phyloP scores from a whole-genome alignment of 225 moss, liverwort and hornwort genomes.

The Pleurozium schreberi region DNA sequence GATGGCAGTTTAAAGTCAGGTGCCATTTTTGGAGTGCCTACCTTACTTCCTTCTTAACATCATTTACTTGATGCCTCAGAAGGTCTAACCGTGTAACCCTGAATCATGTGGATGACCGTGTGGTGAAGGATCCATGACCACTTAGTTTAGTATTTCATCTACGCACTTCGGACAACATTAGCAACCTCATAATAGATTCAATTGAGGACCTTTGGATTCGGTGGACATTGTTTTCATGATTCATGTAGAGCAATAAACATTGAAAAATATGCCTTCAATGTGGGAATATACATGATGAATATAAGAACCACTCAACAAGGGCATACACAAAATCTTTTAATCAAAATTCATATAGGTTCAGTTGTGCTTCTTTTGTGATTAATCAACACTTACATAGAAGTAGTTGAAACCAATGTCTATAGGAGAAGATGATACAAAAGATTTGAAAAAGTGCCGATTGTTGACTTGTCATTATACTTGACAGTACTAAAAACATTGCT shows the following conservation, averaged over 20 bases:
- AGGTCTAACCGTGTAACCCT: background rate
- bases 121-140: background rate
- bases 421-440: too few species aligned
- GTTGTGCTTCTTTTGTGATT: too few species aligned
- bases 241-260: background rate
- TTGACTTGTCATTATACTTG: too few species aligned
- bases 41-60: background rate
- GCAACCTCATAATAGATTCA: background rate
- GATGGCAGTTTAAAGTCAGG: too few species aligned
- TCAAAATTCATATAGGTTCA: too few species aligned
- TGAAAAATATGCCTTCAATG: background rate
- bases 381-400: too few species aligned
- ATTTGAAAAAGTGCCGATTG: too few species aligned
- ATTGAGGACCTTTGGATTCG: background rate
- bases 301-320: background rate
- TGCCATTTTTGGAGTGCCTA: too few species aligned
- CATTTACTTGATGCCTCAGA: background rate
- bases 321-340: too few species aligned
- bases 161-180: rapidly evolving
- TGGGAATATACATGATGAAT: background rate
- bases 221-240: background rate
- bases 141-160: background rate
- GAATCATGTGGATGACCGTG: background rate
- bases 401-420: too few species aligned
- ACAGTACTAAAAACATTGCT: too few species aligned